phyloP scores from a whole-genome alignment of 75 land plant species.

The Pinus albicaulis region DNA sequence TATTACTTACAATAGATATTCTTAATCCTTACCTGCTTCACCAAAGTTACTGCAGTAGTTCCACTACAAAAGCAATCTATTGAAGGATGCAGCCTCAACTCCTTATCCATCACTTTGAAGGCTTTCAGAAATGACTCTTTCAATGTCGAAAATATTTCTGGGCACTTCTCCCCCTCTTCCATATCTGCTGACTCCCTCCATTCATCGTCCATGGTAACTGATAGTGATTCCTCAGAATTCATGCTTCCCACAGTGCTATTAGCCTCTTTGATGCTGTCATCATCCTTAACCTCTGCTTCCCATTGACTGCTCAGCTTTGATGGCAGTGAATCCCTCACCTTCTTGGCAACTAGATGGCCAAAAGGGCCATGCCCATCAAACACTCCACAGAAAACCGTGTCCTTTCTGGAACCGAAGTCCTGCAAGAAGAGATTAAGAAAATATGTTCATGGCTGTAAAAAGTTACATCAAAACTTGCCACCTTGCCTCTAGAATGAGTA shows the following conservation, averaged over 20 bases:
- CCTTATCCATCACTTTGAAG: constrained; percentile 86
- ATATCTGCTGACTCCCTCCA: constrained; percentile 16
- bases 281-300: constrained; percentile 20
- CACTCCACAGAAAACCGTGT: constrained; percentile 86
- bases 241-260: constrained; percentile 20
- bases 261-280: constrained; percentile 10
- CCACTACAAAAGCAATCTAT: constrained; percentile 99
- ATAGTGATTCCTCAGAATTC: constrained; percentile 51
- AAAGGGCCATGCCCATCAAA: constrained; percentile 96
- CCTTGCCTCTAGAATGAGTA: neutral
- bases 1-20: neutral
- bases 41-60: constrained; percentile 84
- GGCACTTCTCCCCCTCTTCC: constrained; percentile 43
- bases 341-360: constrained; percentile 86
- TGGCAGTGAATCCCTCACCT: constrained; percentile 84
- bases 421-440: constrained; percentile 18
- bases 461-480: neutral
- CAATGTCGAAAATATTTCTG: constrained; percentile 51
- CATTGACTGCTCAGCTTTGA: constrained; percentile 54
- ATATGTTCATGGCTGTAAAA: neutral
- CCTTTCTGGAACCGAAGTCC: constrained; percentile 62
- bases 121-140: constrained; percentile 72
- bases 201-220: constrained; percentile 38
- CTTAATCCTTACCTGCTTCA: constrained; percentile 73
- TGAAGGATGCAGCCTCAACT: constrained; percentile 68